Conservation (phyloP, 257 asterid species). For the Solanum verrucosum region DNA sequence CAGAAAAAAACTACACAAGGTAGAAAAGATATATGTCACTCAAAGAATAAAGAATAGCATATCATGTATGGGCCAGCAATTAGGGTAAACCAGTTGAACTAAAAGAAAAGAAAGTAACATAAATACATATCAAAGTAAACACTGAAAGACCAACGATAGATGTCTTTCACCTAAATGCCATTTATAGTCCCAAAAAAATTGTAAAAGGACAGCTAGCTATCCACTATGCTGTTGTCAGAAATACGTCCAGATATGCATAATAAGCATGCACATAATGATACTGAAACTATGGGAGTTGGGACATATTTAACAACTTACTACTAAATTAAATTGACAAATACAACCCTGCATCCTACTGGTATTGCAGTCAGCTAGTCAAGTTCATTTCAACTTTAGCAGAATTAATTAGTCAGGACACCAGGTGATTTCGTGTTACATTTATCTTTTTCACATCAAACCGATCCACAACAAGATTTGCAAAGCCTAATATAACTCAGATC, state of each 20-base stretch:
- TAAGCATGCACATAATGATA: background rate
- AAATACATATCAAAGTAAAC: background rate
- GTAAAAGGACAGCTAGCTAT: background rate
- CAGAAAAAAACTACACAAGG: background rate
- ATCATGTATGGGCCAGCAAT: background rate
- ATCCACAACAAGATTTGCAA: background rate
- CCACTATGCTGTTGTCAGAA: background rate
- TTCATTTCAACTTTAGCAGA: background rate
- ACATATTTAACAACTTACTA: background rate
- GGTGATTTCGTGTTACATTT: background rate
- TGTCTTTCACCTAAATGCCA: background rate
- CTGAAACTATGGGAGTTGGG: background rate
- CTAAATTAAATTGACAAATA: background rate
- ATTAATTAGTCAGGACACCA: background rate
- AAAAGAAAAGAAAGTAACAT: background rate
- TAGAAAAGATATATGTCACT: background rate
- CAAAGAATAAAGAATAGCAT: background rate
- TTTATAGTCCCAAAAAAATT: background rate
- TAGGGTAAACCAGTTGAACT: background rate
- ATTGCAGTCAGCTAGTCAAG: background rate
- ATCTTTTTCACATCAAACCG: background rate
- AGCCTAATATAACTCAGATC: background rate
- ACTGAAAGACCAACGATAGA: background rate
- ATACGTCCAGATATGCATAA: background rate
- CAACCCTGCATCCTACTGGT: background rate